Percentiles rank a stretch among this genome's conserved stretches.
Conservation (phyloP, 345 rosid genomes). For the Ceriops zippeliana region DNA sequence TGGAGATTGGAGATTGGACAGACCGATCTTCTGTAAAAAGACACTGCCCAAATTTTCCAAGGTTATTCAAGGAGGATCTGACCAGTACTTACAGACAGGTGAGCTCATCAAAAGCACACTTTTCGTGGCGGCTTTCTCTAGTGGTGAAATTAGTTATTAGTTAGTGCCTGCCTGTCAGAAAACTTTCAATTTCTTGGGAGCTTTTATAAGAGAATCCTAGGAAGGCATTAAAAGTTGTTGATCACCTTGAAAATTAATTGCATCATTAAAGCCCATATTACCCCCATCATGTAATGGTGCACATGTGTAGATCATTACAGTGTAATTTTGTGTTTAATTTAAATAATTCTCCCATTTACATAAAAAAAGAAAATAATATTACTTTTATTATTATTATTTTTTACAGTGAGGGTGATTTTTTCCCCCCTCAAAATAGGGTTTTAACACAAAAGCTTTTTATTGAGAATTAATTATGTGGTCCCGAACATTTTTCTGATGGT, state of each 20-base stretch:
- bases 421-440: too few relatives aligned
- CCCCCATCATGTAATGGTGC: too few relatives aligned
- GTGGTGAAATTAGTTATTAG: conserved; percentile 12
- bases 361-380: too few relatives aligned
- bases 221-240: background rate
- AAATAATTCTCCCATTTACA: too few relatives aligned
- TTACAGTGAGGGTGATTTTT: too few relatives aligned
- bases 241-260: background rate
- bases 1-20: background rate
- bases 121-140: conserved; percentile 11
- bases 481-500: background rate
- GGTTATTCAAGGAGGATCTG: conserved; percentile 3
- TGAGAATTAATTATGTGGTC: background rate
- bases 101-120: background rate
- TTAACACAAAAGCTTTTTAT: too few relatives aligned
- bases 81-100: background rate
- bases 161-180: conserved; percentile 1
- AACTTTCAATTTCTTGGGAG: background rate
- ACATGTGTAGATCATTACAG: too few relatives aligned
- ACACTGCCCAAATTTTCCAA: background rate
- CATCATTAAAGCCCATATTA: too few relatives aligned
- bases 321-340: too few relatives aligned
- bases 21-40: background rate
- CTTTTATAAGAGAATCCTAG: background rate
- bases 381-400: too few relatives aligned